phyloP scores from a whole-genome alignment of 1,284 basidiomycete genomes.

The Fistulina hepatica region DNA sequence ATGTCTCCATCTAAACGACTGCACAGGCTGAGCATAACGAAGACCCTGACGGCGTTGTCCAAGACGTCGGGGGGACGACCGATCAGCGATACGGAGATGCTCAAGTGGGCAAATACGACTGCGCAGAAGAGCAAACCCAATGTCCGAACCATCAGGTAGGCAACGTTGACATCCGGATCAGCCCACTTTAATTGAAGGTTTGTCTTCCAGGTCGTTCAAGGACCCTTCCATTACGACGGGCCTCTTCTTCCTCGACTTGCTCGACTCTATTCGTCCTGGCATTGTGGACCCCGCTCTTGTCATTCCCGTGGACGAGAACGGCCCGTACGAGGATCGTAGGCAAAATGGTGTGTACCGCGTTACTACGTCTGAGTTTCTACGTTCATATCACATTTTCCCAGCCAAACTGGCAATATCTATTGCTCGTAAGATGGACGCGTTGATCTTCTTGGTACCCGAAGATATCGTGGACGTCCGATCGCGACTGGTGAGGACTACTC shows the following conservation, averaged over 20 bases:
- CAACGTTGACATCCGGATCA: too few relatives aligned
- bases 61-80: slow-evolving; percentile 65
- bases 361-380: slow-evolving; percentile 1
- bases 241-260: slow-evolving; percentile 88
- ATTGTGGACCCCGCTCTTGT: slow-evolving; percentile 91
- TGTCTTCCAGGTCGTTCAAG: slow-evolving; percentile 93
- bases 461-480: slow-evolving; percentile 87
- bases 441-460: slow-evolving; percentile 97
- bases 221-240: slow-evolving; percentile 87
- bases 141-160: slow-evolving; percentile 67
- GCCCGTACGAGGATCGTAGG: slow-evolving; percentile 81
- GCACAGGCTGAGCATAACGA: slow-evolving; percentile 75
- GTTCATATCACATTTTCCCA: slow-evolving; percentile 20
- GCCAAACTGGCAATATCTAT: slow-evolving; percentile 97
- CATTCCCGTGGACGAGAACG: slow-evolving; percentile 47
- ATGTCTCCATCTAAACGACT: slow-evolving; percentile 4
- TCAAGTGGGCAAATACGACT: slow-evolving; percentile 91
- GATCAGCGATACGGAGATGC: slow-evolving; percentile 87
- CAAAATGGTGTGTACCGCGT: slow-evolving; percentile 70
- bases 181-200: too few relatives aligned
- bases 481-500: slow-evolving; percentile 51
- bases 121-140: slow-evolving; percentile 65
- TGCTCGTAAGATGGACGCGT: slow-evolving; percentile 91
- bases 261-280: slow-evolving; percentile 86
- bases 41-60: slow-evolving; percentile 76